These are phyloP conservation scores for Metarhizium humberi DNA, from an alignment of 2,329 filamentous ascomycete genomes.

Conservation along the genomic window DNA sequence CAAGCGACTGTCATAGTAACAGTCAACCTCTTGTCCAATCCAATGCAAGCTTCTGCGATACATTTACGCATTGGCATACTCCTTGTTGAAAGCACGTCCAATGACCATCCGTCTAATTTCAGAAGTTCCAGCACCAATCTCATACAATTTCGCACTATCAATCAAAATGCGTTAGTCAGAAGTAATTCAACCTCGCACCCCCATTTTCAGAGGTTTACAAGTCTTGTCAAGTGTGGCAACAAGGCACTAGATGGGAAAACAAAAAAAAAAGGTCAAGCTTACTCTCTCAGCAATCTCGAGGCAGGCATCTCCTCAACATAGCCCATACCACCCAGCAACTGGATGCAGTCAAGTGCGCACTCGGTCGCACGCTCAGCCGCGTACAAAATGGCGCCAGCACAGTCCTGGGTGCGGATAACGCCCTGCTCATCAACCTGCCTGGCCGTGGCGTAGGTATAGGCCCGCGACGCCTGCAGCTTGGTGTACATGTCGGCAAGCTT, in stretches of 20 bases:
- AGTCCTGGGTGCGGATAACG: conserved; percentile 75
- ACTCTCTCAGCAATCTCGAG: conserved; percentile 69
- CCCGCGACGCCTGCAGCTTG: conserved; percentile 71
- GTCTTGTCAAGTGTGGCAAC: no score
- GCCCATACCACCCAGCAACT: conserved; percentile 89
- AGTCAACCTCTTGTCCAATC: no score
- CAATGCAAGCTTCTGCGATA: no score
- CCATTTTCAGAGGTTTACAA: no score
- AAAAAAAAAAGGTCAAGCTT: conserved; percentile 18
- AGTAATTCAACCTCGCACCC: no score
- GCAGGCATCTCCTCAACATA: conserved; percentile 94
- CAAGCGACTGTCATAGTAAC: no score
- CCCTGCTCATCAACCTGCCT: conserved; percentile 68
- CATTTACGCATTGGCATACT: conserved; percentile 45
- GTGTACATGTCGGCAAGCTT: conserved; percentile 97
- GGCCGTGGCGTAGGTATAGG: conserved; percentile 83
- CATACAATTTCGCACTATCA: conserved; percentile 65
- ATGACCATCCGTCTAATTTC: conserved; percentile 94
- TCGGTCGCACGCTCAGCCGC: conserved; percentile 87
- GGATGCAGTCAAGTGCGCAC: conserved; percentile 77
- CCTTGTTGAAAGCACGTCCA: conserved; percentile 82
- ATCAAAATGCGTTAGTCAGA: conserved; percentile 17
- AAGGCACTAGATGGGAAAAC: no score
- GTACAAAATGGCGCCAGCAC: conserved; percentile 87
- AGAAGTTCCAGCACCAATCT: conserved; percentile 93